Percentiles rank a stretch among this genome's conserved stretches.
Conservation (phyloP, 2,329 filamentous ascomycete species). For the Cryphonectria radicalis region DNA sequence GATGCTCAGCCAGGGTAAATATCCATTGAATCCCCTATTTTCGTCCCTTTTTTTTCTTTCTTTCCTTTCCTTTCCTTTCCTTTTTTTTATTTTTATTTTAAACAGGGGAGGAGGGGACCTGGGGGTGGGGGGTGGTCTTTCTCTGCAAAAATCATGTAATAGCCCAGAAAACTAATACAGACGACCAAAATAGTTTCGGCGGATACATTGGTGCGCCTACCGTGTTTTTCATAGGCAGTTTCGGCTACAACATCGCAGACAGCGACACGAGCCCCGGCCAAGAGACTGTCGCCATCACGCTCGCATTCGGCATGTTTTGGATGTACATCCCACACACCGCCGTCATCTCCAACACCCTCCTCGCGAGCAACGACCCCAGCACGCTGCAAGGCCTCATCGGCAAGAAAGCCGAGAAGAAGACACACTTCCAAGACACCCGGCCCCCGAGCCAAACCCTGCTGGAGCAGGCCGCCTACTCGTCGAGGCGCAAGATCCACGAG, state of each 20-base stretch:
- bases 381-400: slow-evolving; percentile 33
- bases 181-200: slow-evolving; percentile 29
- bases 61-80: neutral
- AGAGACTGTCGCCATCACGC: slow-evolving; percentile 29
- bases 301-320: slow-evolving; percentile 24
- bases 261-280: slow-evolving; percentile 31
- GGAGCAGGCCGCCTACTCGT: too few relatives aligned
- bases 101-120: too few relatives aligned
- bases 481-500: neutral
- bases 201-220: slow-evolving; percentile 36
- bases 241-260: slow-evolving; percentile 33
- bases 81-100: neutral
- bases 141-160: too few relatives aligned
- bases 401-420: neutral
- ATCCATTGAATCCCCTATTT: neutral
- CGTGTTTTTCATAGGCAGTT: slow-evolving; percentile 36
- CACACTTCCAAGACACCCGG: neutral
- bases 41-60: neutral
- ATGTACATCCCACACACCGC: slow-evolving; percentile 37
- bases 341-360: slow-evolving; percentile 34
- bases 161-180: neutral
- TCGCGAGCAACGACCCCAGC: slow-evolving; percentile 38
- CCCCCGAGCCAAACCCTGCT: neutral
- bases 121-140: too few relatives aligned
- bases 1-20: slow-evolving; percentile 16